Base-by-base conservation (phyloP, 768 basidiomycete genomes). In the Collybiopsis confluens region DNA sequence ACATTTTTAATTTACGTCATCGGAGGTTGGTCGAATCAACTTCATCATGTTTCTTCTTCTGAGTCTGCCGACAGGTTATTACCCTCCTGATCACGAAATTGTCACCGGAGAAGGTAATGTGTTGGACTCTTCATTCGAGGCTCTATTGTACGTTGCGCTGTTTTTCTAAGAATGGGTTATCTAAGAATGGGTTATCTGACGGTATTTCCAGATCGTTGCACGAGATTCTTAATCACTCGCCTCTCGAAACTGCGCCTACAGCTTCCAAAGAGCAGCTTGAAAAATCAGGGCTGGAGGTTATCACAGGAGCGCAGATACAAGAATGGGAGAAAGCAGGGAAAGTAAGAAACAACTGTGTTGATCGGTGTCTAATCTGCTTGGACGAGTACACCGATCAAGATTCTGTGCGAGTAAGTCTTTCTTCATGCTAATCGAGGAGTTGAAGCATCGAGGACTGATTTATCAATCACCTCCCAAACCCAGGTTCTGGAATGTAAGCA, bases 1-100 rank as follows among this genome's bases (percentile, higher is more conserved):
- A 93, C 90, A 16, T 93, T 93, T 70, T 74, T 93, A 67, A 92
- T 95, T 54, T 94, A 92, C 70, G 92, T 95, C 56, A 90, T 92
- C 64, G 89, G 90, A 47, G 88, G 88, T 82, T 57, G 46, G 78
- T 67, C 13, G n/a, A 27, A 6, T 30, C 15, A 15, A 8, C 24
- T 24, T 10, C 3, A 16, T 4, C 26, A 5, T 28, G 15, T 27
- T 26, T 36, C 35, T 54, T 7, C 38, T 50, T 56, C 43, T 45
- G 20, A 16, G 47, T 20, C 27, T 48, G 57, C 42, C 28, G 44
- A 9, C 57, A 89, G 93, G 93, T n/a, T 92, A 93, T 63, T 97
- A 96, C 65, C 91, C 92, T 1, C 86, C 89, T 13, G 85, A 90
- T 61, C 93, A 96, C 65, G 89, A 83, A 47, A 86, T 98, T 57